Percentiles rank a stretch among this genome's conserved stretches.
Evolutionary conservation across 306 rosid species (phyloP).

Genomic region (cucumber (Cucumis sativus)): DNA sequence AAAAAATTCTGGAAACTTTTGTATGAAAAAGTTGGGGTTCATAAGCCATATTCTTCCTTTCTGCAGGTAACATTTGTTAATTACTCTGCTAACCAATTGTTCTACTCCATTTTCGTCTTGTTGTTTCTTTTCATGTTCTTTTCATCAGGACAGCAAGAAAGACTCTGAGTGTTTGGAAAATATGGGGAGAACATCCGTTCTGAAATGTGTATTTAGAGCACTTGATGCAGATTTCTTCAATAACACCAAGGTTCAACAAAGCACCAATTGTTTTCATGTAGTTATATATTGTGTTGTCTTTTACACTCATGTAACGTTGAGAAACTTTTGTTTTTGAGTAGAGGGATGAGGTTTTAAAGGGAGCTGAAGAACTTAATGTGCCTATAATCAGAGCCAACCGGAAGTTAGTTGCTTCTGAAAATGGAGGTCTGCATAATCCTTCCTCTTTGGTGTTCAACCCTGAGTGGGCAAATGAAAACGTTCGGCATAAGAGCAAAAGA

Average conservation of each 20-base stretch:
- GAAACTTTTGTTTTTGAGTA: slow-evolving; percentile 7
- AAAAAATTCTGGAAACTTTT: slow-evolving; percentile 26
- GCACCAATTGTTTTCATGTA: not conserved
- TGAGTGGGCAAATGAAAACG: slow-evolving; percentile 24
- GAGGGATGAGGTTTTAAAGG: slow-evolving; percentile 41
- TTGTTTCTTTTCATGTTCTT: not conserved
- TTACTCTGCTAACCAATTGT: not conserved
- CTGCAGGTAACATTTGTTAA: not conserved
- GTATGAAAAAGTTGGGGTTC: slow-evolving; percentile 26
- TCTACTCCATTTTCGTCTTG: not conserved
- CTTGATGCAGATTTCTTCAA: slow-evolving; percentile 59
- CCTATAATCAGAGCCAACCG: slow-evolving; percentile 45
- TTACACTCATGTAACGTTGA: not conserved
- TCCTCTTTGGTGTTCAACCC: slow-evolving; percentile 50
- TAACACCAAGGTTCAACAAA: slow-evolving; percentile 26
- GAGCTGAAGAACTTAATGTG: slow-evolving; percentile 32
- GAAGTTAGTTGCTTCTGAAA: slow-evolving; percentile 41
- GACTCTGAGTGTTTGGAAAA: slow-evolving; percentile 4
- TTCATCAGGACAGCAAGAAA: slow-evolving; percentile 38
- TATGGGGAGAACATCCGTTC: slow-evolving; percentile 14
- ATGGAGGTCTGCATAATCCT: slow-evolving; percentile 56
- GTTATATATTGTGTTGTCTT: too few relatives aligned
- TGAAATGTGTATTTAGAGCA: slow-evolving; percentile 30
- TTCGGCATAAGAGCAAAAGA: slow-evolving; percentile 13
- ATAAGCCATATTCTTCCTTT: slow-evolving; percentile 3